A percentile compares a stretch with the other conserved stretches of the same genome.
phyloP scores from a whole-genome alignment of 2,329 filamentous ascomycete genomes.

The Alternaria triticina region DNA sequence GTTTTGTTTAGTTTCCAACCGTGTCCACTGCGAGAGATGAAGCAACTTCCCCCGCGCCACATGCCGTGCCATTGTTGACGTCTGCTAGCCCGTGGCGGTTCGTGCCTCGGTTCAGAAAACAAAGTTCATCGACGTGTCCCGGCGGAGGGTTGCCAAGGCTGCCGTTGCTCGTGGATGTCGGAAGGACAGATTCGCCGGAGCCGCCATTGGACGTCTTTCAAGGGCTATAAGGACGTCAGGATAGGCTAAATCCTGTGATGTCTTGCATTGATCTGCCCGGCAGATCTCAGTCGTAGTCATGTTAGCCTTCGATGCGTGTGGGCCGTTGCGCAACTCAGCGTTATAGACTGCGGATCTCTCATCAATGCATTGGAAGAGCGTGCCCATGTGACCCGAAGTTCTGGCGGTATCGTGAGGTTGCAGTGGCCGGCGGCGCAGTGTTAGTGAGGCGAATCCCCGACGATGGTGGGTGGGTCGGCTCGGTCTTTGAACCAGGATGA shows the following conservation, averaged over 20 bases:
- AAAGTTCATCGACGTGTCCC: not conserved
- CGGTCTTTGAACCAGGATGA: not conserved
- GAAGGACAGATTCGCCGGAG: constrained; percentile 1
- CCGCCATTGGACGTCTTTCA: not conserved
- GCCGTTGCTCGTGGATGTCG: not conserved
- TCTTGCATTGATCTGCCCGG: constrained; percentile 1
- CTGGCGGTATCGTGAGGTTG: constrained; percentile 11
- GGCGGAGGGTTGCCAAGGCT: not conserved
- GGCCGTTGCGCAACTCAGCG: not conserved
- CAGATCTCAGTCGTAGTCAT: not conserved
- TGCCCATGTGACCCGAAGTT: constrained; percentile 1
- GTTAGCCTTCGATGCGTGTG: not conserved
- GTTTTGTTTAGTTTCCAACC: not conserved
- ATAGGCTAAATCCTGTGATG: not conserved
- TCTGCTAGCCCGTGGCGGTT: not conserved
- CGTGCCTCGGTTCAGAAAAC: constrained; percentile 11
- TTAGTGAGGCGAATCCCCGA: not conserved
- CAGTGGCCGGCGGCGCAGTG: constrained; percentile 6
- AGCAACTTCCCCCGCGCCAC: constrained; percentile 1
- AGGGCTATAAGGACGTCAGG: not conserved
- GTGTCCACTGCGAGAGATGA: not conserved
- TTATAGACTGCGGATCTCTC: not conserved
- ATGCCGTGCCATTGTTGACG: constrained; percentile 3
- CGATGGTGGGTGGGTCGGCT: not conserved
- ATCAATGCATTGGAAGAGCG: not conserved